Base-by-base conservation (phyloP, 1,284 basidiomycete genomes). In the Pterula multifida region DNA sequence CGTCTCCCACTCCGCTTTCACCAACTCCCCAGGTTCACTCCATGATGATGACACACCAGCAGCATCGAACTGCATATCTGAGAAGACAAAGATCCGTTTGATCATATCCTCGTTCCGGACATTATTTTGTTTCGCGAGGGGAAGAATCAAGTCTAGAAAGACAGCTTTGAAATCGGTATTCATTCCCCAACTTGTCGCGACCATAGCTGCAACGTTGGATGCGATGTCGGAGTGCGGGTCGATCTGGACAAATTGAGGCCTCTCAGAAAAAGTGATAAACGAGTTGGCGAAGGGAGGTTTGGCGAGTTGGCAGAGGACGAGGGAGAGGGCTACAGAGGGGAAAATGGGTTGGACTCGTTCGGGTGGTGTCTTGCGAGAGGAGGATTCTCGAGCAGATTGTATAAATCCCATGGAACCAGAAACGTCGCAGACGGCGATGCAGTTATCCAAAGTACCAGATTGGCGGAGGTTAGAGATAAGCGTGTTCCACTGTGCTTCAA, bases 21-120 rank as follows among this genome's bases (percentile, higher is more conserved):
- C 50, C 1, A 47, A 50, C 17, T 26, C 44, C 6, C 23, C 17
- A 3, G 50, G 19, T 26, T 46, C 49, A 6, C 22, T 39, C 3
- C 48, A 9, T 12, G 22, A 15, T 6, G 28, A 15, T 15, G 6
- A 6, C 6, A 15, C 3, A 35, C 24, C 26, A 4, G 48, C 57
- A 2, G 26, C 50, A 59, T 87, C 79, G 54, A 87, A 87, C 63
- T 86, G 82, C 85, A 87, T 86, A 58, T 87, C 82, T 3, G 74
- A 75, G 61, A 88, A 87, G 39, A 86, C 70, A 57, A 87, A 85
- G 0, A 88, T 63, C 12, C 78, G 72, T 65, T 83, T 80, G 63
- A 86, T 72, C 83, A 87, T 86, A 49, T 85, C 73, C 48, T 80
- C 79, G 51, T 70, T 71, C 46, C 69, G 66, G n/a, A 88, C 64